phyloP scores from a whole-genome alignment of 441 rosid species.

The Populus hybrid region DNA sequence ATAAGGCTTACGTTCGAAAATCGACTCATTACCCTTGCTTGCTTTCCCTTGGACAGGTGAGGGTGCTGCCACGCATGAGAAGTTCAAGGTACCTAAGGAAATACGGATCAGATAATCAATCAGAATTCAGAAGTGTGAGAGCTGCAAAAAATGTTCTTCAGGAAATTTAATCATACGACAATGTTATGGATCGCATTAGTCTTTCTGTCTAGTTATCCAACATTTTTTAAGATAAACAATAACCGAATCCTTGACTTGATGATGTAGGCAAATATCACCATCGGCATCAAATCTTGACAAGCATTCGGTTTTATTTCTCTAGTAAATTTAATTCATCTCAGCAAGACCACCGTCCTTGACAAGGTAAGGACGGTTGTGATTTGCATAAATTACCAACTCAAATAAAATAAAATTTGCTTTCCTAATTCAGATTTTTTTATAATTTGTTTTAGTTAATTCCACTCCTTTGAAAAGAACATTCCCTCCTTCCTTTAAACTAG shows the following conservation, averaged over 20 bases:
- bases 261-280: not conserved
- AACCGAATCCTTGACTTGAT: slow-evolving; percentile 8
- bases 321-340: not conserved
- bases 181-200: not conserved
- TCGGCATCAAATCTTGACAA: not conserved
- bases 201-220: not conserved
- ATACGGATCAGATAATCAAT: not conserved
- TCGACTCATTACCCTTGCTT: slow-evolving; percentile 30
- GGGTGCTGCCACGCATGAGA: slow-evolving; percentile 37
- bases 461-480: not conserved
- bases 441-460: not conserved
- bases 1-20: slow-evolving; percentile 47
- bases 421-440: not conserved
- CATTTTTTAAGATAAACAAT: not conserved
- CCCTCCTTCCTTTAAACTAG: not conserved
- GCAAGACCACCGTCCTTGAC: not conserved
- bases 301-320: not conserved
- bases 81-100: slow-evolving; percentile 47
- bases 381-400: slow-evolving; percentile 12
- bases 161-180: not conserved
- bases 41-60: slow-evolving; percentile 42
- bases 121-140: not conserved
- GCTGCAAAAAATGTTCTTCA: not conserved
- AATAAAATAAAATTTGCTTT: not conserved
- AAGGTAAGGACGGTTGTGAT: slow-evolving; percentile 3